Evolutionary conservation across 2,329 filamentous ascomycete species (phyloP), one percentile per base, ranked within the genome.

Genomic region (Colletotrichum limetticola): DNA sequence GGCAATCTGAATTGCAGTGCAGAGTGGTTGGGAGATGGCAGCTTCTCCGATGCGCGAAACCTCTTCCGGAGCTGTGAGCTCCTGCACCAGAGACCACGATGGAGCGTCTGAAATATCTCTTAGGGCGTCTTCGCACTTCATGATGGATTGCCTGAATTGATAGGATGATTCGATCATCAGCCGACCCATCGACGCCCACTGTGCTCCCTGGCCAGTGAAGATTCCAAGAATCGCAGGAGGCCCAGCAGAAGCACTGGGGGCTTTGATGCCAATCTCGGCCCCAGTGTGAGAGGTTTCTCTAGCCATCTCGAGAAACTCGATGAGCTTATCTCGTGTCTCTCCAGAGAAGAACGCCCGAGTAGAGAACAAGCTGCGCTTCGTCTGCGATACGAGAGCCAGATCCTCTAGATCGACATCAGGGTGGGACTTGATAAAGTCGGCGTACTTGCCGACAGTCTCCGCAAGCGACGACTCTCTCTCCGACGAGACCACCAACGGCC

Each of bases 1-100:
- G 0, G 76, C 83, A 11, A 87, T 77, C 69, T 86, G 82, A 19
- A 82, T 68, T 7, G 77, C 77, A 3, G 82, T 83, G 60, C 78
- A 32, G 30, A 32, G 30, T 8, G 30, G 30, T 32, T 32, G 30
- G 2, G 30, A 32, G 30, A 32, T 32, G 14, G 75, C 72, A 5
- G 76, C 68, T 19, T 77, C 72, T 42, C 35, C 12, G 30, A 32
- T 32, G 9, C 30, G 30, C 30, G 30, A 32, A 32, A 11, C 30
- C 30, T 32, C 30, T 42, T 16, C 35, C 11, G 0, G 61, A n/a
- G 4, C 76, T 80, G 1, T 70, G 66, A 79, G 70, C 11, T 72
- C 74, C 1, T 76, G 28, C 0, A 80, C 74, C 1, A 83, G 57
- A 16, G 75, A 65, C 42, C 76, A 74, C 24, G 26, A 30, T 9